Percentiles rank a stretch among this genome's conserved stretches.
Conservation (phyloP, 345 rosid species). For the Eucalyptus tenuipes region DNA sequence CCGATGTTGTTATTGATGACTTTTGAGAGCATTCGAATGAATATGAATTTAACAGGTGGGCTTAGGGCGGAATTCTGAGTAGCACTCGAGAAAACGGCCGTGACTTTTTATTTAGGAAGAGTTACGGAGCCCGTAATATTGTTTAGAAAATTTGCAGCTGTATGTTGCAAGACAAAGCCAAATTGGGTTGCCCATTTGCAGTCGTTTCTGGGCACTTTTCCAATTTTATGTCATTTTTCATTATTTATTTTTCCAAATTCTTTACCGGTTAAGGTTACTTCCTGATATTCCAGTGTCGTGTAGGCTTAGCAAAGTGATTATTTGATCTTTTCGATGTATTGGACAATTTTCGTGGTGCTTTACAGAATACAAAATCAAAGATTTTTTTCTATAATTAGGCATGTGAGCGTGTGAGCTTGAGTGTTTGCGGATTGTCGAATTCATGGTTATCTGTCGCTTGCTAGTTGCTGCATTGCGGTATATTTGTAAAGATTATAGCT, state of each 20-base stretch:
- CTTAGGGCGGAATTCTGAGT: background rate
- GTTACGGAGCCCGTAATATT: background rate
- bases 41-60: background rate
- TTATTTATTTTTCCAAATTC: background rate
- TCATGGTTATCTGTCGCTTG: background rate
- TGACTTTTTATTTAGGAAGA: background rate
- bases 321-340: background rate
- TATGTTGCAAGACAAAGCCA: background rate
- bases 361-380: too few relatives aligned
- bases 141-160: background rate
- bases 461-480: too few relatives aligned
- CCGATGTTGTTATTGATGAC: background rate
- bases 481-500: background rate
- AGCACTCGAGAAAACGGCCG: background rate
- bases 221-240: background rate
- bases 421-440: too few relatives aligned
- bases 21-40: background rate
- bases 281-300: background rate
- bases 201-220: background rate
- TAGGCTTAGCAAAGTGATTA: too few relatives aligned
- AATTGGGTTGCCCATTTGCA: background rate
- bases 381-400: too few relatives aligned
- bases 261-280: background rate
- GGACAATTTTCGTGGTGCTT: background rate
- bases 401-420: background rate